Conservation (phyloP, 139 green algal genomes). For the Microglena sp. region DNA sequence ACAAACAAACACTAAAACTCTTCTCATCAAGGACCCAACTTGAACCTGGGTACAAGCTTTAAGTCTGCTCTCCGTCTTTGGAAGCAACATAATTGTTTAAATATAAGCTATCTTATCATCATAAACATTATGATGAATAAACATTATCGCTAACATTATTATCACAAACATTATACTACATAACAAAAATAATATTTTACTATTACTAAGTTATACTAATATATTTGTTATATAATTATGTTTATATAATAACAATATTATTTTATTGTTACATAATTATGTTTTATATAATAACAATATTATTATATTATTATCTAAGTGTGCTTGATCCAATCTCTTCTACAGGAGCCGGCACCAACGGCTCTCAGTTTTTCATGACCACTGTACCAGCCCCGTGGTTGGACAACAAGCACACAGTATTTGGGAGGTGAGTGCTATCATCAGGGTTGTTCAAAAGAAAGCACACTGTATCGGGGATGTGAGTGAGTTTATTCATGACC, state of each 20-base stretch:
- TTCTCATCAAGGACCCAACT: neutral
- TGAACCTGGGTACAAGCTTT: too few species aligned
- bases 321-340: neutral
- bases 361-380: slow-evolving; percentile 70
- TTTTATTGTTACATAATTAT: too few species aligned
- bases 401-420: slow-evolving; percentile 39
- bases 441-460: too few species aligned
- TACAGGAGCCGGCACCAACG: slow-evolving; percentile 42
- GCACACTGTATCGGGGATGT: too few species aligned
- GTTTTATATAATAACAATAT: too few species aligned
- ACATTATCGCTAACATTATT: neutral
- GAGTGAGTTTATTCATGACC: too few species aligned
- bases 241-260: too few species aligned
- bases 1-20: neutral
- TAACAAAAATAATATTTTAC: neutral
- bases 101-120: neutral
- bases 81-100: too few species aligned
- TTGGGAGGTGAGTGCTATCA: too few species aligned
- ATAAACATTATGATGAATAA: neutral
- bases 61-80: too few species aligned
- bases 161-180: neutral
- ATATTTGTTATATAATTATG: too few species aligned
- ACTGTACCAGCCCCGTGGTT: slow-evolving; percentile 42
- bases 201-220: neutral
- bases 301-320: too few species aligned